These are phyloP conservation scores for Diaporthe sp. DNA, from an alignment of 2,329 filamentous ascomycete species.

Conservation along the genomic window DNA sequence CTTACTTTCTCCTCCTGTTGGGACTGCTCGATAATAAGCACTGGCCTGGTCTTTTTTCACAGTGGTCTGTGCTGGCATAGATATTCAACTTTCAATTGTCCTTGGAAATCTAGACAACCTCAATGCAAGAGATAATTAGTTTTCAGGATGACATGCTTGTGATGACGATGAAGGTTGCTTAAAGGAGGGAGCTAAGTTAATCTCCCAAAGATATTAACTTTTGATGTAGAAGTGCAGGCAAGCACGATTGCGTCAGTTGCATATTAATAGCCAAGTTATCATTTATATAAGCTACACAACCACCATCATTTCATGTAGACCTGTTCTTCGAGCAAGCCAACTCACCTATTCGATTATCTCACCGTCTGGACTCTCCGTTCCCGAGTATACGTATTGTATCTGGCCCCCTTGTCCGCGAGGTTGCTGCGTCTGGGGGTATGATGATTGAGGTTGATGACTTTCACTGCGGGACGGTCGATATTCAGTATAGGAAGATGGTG, in stretches of 20 bases:
- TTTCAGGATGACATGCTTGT: no score
- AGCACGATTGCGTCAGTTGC: neutral
- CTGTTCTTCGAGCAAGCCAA: neutral
- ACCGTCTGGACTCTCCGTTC: conserved; percentile 5
- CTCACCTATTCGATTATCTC: conserved; percentile 1
- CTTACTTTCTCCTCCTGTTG: no score
- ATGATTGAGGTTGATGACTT: neutral
- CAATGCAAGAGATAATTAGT: no score
- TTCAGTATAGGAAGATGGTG: neutral
- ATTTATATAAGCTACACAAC: neutral
- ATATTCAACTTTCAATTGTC: no score
- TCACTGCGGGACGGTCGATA: neutral
- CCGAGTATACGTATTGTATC: neutral
- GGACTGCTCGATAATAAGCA: no score
- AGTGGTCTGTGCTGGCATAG: no score
- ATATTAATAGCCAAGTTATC: neutral
- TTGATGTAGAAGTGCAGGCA: neutral
- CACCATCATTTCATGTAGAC: neutral
- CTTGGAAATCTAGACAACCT: no score
- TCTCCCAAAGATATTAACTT: neutral
- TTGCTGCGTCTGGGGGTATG: neutral
- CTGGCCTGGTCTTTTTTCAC: no score
- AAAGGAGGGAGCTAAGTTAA: no score
- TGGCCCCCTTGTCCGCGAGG: neutral
- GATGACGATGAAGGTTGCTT: no score